Percentiles rank a stretch among this genome's conserved stretches.
These are phyloP conservation scores for Pyrenochaeta sp. DNA, from an alignment of 2,329 filamentous ascomycete genomes.

Conservation along the genomic window DNA sequence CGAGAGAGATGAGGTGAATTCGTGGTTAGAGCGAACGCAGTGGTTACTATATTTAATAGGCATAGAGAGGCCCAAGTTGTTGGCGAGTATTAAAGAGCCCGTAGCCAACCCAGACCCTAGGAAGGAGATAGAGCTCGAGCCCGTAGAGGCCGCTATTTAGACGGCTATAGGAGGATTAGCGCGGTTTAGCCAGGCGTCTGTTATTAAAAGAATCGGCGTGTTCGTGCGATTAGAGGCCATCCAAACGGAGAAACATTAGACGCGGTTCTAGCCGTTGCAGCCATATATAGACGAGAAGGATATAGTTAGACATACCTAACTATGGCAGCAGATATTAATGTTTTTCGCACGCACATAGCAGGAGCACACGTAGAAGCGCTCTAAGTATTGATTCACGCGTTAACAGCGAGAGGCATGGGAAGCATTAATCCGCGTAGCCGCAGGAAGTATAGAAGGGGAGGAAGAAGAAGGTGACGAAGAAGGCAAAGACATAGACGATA, in stretches of 20 bases:
- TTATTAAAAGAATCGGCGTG: conserved; percentile 12
- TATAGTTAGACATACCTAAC: conserved; percentile 12
- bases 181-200: conserved; percentile 15
- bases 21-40: conserved; percentile 21
- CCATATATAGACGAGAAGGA: conserved; percentile 19
- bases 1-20: conserved; percentile 10
- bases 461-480: not conserved
- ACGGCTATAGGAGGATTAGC: conserved; percentile 18
- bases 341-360: conserved; percentile 22
- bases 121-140: conserved; percentile 10
- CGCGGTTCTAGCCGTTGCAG: conserved; percentile 19
- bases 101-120: conserved; percentile 7
- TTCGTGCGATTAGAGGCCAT: conserved; percentile 26
- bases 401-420: conserved; percentile 16
- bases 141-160: conserved; percentile 18
- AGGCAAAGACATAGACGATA: conserved; percentile 1
- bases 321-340: conserved; percentile 26
- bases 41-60: conserved; percentile 21
- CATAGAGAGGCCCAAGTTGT: conserved; percentile 18
- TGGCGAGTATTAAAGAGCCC: conserved; percentile 20
- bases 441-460: not conserved
- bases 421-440: conserved; percentile 11
- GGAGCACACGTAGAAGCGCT: conserved; percentile 19
- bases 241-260: conserved; percentile 25
- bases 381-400: conserved; percentile 19